Conservation (phyloP, 371 early-diverging fungal species). For the Apophysomyces sp. region DNA sequence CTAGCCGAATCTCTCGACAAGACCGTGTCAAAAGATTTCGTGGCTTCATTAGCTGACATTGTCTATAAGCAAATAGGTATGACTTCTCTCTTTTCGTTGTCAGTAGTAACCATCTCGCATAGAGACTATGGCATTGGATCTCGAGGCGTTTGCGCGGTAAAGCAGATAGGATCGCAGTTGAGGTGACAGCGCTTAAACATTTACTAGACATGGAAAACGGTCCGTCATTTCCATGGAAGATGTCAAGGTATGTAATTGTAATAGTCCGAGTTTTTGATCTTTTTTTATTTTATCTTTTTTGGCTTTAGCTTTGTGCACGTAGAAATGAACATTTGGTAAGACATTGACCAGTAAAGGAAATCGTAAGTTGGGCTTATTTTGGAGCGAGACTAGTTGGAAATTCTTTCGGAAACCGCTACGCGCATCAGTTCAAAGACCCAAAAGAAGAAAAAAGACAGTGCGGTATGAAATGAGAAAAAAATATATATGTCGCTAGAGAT, state of each 20-base stretch:
- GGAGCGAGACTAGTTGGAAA: not conserved
- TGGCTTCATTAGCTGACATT: constrained; percentile 19
- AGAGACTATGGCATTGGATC: constrained; percentile 18
- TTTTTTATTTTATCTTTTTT: not conserved
- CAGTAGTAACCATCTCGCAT: no score
- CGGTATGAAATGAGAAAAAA: no score
- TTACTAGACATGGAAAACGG: constrained; percentile 21
- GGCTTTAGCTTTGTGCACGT: constrained; percentile 25
- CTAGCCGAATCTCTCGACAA: constrained; percentile 8
- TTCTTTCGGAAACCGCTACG: not conserved
- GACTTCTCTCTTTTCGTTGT: no score
- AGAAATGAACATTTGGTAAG: constrained; percentile 22
- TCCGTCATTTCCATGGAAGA: constrained; percentile 25
- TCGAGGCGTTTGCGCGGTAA: constrained; percentile 23
- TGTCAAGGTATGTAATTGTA: constrained; percentile 13
- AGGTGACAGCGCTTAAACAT: not conserved
- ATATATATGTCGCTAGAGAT: no score
- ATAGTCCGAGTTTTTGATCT: not conserved
- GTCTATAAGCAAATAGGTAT: constrained; percentile 24
- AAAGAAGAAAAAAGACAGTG: not conserved
- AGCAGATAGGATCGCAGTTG: not conserved
- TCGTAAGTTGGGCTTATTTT: not conserved
- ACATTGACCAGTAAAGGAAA: not conserved
- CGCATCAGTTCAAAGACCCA: not conserved
- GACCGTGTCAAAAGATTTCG: constrained; percentile 9